Evolutionary conservation across 2,329 filamentous ascomycete species (phyloP).

Genomic region (Colletotrichum salicis): DNA sequence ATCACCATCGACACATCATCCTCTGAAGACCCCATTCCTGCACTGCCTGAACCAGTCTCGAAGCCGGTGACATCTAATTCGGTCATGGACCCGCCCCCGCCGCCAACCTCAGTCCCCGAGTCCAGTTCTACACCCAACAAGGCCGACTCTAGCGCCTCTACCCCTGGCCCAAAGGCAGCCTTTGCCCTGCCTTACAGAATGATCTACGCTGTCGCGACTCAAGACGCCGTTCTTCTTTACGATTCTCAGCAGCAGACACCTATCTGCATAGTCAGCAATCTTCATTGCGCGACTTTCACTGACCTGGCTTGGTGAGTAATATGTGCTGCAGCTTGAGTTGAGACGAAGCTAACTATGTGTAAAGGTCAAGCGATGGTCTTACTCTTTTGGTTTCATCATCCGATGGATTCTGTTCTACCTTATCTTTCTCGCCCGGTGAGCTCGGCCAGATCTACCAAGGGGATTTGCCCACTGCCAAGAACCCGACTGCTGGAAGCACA

Average conservation of each 20-base stretch:
- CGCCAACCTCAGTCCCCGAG: conserved; percentile 61
- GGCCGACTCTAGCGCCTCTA: conserved; percentile 58
- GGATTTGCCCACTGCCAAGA: conserved; percentile 65
- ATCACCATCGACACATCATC: conserved; percentile 96
- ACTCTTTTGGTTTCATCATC: conserved; percentile 93
- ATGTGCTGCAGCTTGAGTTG: background rate
- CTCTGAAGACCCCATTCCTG: conserved; percentile 82
- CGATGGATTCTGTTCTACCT: conserved; percentile 94
- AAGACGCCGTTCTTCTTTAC: conserved; percentile 93
- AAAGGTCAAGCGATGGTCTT: conserved; percentile 61
- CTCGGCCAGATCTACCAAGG: conserved; percentile 84
- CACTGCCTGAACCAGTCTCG: conserved; percentile 84
- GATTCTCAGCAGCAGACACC: conserved; percentile 97
- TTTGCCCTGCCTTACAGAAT: conserved; percentile 93
- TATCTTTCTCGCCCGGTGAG: conserved; percentile 86
- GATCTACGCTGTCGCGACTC: conserved; percentile 95
- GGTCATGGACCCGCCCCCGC: conserved; percentile 85
- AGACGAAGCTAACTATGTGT: background rate
- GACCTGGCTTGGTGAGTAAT: conserved; percentile 87
- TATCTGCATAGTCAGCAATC: conserved; percentile 92
- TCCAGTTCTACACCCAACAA: conserved; percentile 47
- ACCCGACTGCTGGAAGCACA: conserved; percentile 47
- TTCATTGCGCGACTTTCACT: conserved; percentile 97
- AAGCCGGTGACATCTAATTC: conserved; percentile 67
- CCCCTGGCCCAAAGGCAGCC: conserved; percentile 72